Evolutionary conservation across 495 filamentous ascomycete species (phyloP).

Genomic region (Trichoderma parareesei): DNA sequence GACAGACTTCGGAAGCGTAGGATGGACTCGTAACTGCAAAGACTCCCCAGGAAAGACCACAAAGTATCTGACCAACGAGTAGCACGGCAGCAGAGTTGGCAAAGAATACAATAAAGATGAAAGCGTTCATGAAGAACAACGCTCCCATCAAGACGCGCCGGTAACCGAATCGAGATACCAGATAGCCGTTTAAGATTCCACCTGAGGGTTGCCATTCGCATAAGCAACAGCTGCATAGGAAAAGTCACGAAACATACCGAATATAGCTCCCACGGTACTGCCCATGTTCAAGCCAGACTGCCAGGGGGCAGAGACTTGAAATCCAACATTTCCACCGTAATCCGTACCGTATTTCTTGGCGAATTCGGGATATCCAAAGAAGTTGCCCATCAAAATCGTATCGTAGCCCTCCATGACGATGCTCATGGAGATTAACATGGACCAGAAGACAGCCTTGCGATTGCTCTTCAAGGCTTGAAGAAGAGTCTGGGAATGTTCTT

Average conservation of each 20-base stretch:
- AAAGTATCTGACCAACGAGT: slow-evolving; percentile 58
- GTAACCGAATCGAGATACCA: slow-evolving; percentile 41
- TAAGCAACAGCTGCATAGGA: neutral
- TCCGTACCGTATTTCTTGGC: slow-evolving; percentile 21
- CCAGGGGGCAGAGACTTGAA: slow-evolving; percentile 23
- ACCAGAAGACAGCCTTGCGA: slow-evolving; percentile 37
- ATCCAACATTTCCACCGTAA: slow-evolving; percentile 19
- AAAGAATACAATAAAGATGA: slow-evolving; percentile 50
- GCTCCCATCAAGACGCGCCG: slow-evolving; percentile 33
- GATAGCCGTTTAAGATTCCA: slow-evolving; percentile 37
- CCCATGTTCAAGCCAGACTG: slow-evolving; percentile 24
- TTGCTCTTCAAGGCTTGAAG: slow-evolving; percentile 35
- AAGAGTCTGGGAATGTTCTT: slow-evolving; percentile 36
- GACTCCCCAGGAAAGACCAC: slow-evolving; percentile 57
- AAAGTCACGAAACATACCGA: slow-evolving; percentile 17
- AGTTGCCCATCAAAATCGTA: slow-evolving; percentile 24
- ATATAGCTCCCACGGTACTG: slow-evolving; percentile 22
- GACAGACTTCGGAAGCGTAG: slow-evolving; percentile 52
- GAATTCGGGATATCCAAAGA: slow-evolving; percentile 29
- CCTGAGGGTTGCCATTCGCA: slow-evolving; percentile 18
- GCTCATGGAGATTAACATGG: slow-evolving; percentile 33
- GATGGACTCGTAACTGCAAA: slow-evolving; percentile 33
- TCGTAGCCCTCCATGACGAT: slow-evolving; percentile 17
- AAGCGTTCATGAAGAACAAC: slow-evolving; percentile 35
- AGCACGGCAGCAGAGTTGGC: slow-evolving; percentile 50